Conservation (phyloP, 495 filamentous ascomycete genomes). For the Choiromyces venosus region DNA sequence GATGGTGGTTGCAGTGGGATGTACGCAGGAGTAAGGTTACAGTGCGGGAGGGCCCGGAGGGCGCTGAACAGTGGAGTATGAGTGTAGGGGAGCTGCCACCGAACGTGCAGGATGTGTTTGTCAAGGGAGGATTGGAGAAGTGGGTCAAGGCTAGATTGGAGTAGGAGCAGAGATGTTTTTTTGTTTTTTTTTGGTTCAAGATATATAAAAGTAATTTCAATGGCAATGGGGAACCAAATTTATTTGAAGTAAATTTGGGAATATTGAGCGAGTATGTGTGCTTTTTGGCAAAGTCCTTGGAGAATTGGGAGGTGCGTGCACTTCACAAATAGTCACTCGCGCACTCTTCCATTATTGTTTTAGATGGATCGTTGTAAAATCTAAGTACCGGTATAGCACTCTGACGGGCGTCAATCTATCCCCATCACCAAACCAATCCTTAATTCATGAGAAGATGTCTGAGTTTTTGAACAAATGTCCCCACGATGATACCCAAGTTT, state of each 20-base stretch:
- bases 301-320: too few species aligned
- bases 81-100: constrained; percentile 79
- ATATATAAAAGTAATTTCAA: background rate
- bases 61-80: constrained; percentile 60
- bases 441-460: too few species aligned
- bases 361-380: too few species aligned
- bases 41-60: constrained; percentile 62
- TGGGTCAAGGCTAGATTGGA: constrained; percentile 70
- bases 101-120: constrained; percentile 88
- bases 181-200: constrained; percentile 3
- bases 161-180: constrained; percentile 5
- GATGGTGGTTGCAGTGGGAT: constrained; percentile 86
- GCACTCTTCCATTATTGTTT: too few species aligned
- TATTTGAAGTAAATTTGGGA: background rate
- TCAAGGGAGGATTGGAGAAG: constrained; percentile 68
- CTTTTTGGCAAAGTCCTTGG: background rate
- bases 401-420: too few species aligned
- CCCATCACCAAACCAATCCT: too few species aligned
- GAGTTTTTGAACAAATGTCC: too few species aligned
- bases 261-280: background rate
- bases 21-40: constrained; percentile 63
- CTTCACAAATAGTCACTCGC: too few species aligned
- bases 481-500: too few species aligned
- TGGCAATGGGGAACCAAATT: background rate
- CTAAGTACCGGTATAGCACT: too few species aligned